Conservation (phyloP, 345 rosid genomes). For the Erodium maritimum region DNA sequence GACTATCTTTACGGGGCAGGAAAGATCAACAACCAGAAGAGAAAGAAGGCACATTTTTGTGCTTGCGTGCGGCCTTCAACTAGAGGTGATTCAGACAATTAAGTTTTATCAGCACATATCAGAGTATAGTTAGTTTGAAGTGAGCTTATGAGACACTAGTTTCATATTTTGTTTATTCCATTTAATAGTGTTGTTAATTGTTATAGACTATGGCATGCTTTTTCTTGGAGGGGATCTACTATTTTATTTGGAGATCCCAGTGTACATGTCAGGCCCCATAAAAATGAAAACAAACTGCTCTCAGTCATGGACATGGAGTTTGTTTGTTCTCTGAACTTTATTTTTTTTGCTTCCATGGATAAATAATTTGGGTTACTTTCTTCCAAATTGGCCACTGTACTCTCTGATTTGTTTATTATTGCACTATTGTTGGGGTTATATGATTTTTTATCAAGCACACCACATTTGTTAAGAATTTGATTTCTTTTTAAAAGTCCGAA, state of each 20-base stretch:
- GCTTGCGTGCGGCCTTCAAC: conserved; percentile 69
- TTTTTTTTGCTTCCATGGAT: background rate
- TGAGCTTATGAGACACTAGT: conserved; percentile 2
- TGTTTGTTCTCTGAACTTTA: background rate
- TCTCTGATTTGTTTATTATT: too few species aligned
- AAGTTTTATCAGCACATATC: too few species aligned
- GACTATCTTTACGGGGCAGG: conserved; percentile 69
- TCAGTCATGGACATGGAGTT: background rate
- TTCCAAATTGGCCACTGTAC: too few species aligned
- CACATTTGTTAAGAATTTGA: too few species aligned
- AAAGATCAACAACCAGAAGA: conserved; percentile 30
- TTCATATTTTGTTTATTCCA: conserved; percentile 19
- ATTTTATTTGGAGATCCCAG: conserved; percentile 11
- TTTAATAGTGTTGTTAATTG: too few species aligned
- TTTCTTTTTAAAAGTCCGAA: too few species aligned
- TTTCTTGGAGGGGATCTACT: conserved; percentile 11
- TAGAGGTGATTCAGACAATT: conserved; percentile 33
- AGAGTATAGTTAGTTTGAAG: too few species aligned
- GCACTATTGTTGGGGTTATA: too few species aligned
- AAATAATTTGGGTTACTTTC: too few species aligned
- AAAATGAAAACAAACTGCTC: conserved; percentile 8
- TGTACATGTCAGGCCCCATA: conserved; percentile 20
- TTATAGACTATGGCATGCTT: background rate
- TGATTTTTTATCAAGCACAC: too few species aligned
- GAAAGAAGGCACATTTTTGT: conserved; percentile 51